Conservation (phyloP, 2,329 filamentous ascomycete species). For the Scolecobasidium constrictum region DNA sequence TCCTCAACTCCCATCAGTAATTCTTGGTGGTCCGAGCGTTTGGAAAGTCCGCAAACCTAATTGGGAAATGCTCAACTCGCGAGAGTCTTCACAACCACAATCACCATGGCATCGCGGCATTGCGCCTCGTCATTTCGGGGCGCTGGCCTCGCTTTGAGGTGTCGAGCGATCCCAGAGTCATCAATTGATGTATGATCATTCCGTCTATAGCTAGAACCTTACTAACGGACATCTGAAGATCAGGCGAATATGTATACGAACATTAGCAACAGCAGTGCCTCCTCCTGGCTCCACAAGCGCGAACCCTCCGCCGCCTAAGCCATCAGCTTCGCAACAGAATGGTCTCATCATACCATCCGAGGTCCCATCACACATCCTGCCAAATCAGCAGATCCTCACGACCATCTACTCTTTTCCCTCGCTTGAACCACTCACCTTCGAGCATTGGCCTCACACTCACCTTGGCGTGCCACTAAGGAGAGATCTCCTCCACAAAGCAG, state of each 20-base stretch:
- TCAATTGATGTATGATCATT: too few species aligned
- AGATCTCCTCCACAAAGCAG: conserved; percentile 85
- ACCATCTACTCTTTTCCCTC: conserved; percentile 86
- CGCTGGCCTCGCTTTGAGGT: neutral
- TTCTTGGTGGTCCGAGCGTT: too few species aligned
- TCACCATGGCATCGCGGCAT: neutral
- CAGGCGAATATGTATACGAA: conserved; percentile 11
- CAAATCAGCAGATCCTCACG: conserved; percentile 54
- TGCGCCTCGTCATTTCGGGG: neutral
- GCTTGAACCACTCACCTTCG: conserved; percentile 71
- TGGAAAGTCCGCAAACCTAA: neutral
- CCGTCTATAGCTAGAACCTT: too few species aligned
- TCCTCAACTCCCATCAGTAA: too few species aligned
- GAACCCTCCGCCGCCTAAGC: conserved; percentile 3
- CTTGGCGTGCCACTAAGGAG: conserved; percentile 77
- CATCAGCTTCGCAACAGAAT: neutral
- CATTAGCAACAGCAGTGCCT: conserved; percentile 9
- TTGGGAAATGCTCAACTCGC: too few species aligned
- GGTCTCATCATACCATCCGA: conserved; percentile 11
- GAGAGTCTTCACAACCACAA: neutral
- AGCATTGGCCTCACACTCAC: conserved; percentile 70
- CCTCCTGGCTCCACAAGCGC: conserved; percentile 19
- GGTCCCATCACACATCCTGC: conserved; percentile 10
- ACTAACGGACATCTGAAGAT: too few species aligned
- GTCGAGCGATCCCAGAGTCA: too few species aligned